Evolutionary conservation across 2,329 filamentous ascomycete genomes (phyloP).

Genomic region (Dothiorella sarmentorum): DNA sequence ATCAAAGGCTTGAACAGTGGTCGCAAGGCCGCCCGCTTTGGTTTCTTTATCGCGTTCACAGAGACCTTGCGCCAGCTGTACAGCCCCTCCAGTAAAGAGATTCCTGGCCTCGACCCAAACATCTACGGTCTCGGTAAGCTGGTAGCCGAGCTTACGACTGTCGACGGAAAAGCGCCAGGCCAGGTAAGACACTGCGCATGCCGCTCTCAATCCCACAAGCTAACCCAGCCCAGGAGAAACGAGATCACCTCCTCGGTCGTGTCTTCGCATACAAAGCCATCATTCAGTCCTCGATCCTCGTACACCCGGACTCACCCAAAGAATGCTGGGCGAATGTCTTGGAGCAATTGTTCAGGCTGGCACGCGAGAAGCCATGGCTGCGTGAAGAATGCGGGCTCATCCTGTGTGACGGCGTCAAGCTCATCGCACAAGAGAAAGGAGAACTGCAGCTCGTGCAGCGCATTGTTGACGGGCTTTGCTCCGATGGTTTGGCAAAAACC

Average conservation of each 20-base stretch:
- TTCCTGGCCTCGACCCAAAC: slow-evolving; percentile 35
- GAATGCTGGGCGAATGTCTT: slow-evolving; percentile 65
- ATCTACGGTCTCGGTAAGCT: slow-evolving; percentile 48
- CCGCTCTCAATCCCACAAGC: slow-evolving; percentile 4
- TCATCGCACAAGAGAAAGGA: slow-evolving; percentile 41
- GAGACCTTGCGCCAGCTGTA: slow-evolving; percentile 74
- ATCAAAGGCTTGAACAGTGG: slow-evolving; percentile 87
- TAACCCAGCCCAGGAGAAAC: slow-evolving; percentile 65
- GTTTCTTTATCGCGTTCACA: slow-evolving; percentile 84
- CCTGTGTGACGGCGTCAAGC: slow-evolving; percentile 67
- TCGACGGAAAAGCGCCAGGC: slow-evolving; percentile 51
- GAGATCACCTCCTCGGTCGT: slow-evolving; percentile 80
- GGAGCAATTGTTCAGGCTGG: slow-evolving; percentile 68
- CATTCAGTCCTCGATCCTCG: slow-evolving; percentile 72
- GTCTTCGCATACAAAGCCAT: slow-evolving; percentile 86
- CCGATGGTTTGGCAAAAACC: slow-evolving; percentile 68
- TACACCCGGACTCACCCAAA: slow-evolving; percentile 53
- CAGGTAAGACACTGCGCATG: slow-evolving; percentile 42
- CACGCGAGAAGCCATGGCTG: slow-evolving; percentile 82
- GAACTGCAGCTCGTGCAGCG: slow-evolving; percentile 58
- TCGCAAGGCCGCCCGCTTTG: slow-evolving; percentile 80
- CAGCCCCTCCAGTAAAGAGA: slow-evolving; percentile 37
- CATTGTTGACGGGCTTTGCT: slow-evolving; percentile 60
- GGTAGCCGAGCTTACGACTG: slow-evolving; percentile 51
- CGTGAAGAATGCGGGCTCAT: slow-evolving; percentile 83